Base-by-base conservation (phyloP, 148 eudicot species). In the Persicaria tinctoria region DNA sequence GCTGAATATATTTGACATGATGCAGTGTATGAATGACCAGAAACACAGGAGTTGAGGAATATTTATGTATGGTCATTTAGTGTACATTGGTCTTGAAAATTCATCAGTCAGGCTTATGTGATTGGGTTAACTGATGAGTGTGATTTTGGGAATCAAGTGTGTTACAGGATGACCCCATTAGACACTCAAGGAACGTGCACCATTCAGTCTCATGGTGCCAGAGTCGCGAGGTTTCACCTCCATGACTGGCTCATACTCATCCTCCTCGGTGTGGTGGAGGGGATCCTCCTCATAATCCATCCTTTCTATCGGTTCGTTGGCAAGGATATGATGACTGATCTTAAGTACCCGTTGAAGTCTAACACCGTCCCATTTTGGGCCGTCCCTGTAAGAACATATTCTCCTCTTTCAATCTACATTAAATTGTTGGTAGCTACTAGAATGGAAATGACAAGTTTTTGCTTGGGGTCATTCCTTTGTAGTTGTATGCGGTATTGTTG, bases 241-340 rank as follows among this genome's bases (percentile, higher is more conserved):
- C 89, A 84, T 73, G 98, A 93, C 74, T 93, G 98, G 98, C 74
- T 89, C 11, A 84, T 87, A 72, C 75, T 93, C 14, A 0, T 89
- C 8, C 75, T 93, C 68, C 89, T 93, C 59, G 78, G 78, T 48
- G 84, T 23, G 27, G 74, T 89, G 51, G 91, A 78, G 14, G 46
- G 78, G 16, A 12, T 78, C 60, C 68, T 93, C 68, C 76, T 85
- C 75, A 16, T 82, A 10, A 88, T 88, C 57, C 73, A 83, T 12
- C 98, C 98, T 14, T 93, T 89, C 81, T 75, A 89, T 66, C 91
- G 98, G 17, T 93, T 82, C 75, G 91, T 93, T 50, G 95, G 98
- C 27, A 80, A 82, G 81, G 90, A 82, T 56, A 89, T 93, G 95
- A 93, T 93, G 93, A 79, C 77, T 12, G 93, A 91, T 78, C 88